Conservation (phyloP, 805 yeast genomes). For the Kodamaea neixiangensis region DNA sequence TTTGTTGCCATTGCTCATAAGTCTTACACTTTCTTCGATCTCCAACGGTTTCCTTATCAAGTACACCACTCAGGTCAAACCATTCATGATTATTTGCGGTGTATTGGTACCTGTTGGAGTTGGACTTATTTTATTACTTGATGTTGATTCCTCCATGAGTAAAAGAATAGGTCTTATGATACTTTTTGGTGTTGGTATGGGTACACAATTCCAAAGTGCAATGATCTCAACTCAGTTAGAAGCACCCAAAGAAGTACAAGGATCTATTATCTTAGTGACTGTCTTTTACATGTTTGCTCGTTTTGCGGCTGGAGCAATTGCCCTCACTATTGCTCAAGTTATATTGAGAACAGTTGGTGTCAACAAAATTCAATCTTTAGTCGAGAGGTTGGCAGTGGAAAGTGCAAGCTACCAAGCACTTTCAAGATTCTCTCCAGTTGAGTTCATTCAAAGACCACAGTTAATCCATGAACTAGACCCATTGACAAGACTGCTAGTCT, state of each 20-base stretch:
- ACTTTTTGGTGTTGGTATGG: constrained; percentile 36
- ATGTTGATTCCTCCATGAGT: constrained; percentile 21
- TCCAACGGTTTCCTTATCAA: constrained; percentile 32
- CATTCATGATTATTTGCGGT: constrained; percentile 31
- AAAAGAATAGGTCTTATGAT: constrained; percentile 37
- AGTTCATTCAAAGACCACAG: constrained; percentile 27
- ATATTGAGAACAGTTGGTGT: constrained; percentile 53
- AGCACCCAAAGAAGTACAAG: constrained; percentile 17
- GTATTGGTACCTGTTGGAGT: constrained; percentile 35
- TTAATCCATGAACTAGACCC: constrained; percentile 28
- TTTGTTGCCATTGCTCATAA: constrained; percentile 34
- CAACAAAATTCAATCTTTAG: constrained; percentile 78
- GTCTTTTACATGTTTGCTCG: constrained; percentile 16
- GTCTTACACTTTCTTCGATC: constrained; percentile 34
- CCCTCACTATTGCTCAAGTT: constrained; percentile 2
- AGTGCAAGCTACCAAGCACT: constrained; percentile 17
- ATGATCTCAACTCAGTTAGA: constrained; percentile 20
- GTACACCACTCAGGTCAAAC: constrained; percentile 29
- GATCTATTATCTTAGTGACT: constrained; percentile 16
- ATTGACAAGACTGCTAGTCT: constrained; percentile 20
- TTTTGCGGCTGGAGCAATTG: constrained; percentile 1
- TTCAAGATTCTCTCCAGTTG: constrained; percentile 13
- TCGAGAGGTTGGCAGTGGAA: constrained; percentile 13
- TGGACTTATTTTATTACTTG: constrained; percentile 33
- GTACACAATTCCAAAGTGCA: constrained; percentile 33